phyloP scores from a whole-genome alignment of 1,284 basidiomycete genomes.

The Malassezia sp. region DNA sequence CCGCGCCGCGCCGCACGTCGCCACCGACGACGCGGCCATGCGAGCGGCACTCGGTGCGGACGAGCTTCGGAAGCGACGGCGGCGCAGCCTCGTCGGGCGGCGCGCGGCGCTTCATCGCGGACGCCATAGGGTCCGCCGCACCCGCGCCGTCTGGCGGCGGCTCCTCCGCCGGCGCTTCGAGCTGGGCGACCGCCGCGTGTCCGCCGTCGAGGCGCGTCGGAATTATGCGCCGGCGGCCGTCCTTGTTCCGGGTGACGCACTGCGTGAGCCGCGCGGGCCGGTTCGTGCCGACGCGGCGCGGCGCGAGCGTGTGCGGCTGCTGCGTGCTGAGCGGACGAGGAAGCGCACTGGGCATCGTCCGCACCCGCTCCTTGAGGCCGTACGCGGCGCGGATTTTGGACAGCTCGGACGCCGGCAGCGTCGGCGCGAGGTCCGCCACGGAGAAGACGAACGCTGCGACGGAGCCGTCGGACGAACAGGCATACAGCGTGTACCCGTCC shows the following conservation, averaged over 20 bases:
- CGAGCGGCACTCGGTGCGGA: too few species aligned
- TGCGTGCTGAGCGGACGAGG: slow-evolving; percentile 7
- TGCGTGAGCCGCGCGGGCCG: slow-evolving; percentile 33
- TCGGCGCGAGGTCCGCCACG: slow-evolving; percentile 65
- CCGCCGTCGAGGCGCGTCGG: slow-evolving; percentile 51
- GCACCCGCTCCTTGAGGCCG: slow-evolving; percentile 20
- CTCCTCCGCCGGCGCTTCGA: slow-evolving; percentile 21
- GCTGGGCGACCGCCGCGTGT: slow-evolving; percentile 9
- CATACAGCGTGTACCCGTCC: slow-evolving; percentile 83
- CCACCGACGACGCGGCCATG: slow-evolving; percentile 60
- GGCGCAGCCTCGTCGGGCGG: slow-evolving; percentile 1
- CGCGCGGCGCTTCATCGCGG: neutral
- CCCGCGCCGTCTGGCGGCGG: slow-evolving; percentile 21
- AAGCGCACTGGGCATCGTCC: too few species aligned
- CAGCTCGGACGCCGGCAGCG: slow-evolving; percentile 58
- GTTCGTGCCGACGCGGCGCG: slow-evolving; percentile 27
- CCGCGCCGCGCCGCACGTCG: slow-evolving; percentile 54
- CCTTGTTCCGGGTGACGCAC: slow-evolving; percentile 45
- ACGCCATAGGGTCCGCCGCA: too few species aligned
- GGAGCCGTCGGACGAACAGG: slow-evolving; percentile 88
- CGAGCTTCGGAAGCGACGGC: slow-evolving; percentile 1
- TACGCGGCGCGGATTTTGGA: slow-evolving; percentile 24
- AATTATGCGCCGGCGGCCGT: slow-evolving; percentile 58
- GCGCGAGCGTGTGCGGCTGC: slow-evolving; percentile 35
- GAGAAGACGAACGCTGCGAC: slow-evolving; percentile 78